Conservation (phyloP, 2,329 filamentous ascomycete species). For the Erysiphe neolycopersici region DNA sequence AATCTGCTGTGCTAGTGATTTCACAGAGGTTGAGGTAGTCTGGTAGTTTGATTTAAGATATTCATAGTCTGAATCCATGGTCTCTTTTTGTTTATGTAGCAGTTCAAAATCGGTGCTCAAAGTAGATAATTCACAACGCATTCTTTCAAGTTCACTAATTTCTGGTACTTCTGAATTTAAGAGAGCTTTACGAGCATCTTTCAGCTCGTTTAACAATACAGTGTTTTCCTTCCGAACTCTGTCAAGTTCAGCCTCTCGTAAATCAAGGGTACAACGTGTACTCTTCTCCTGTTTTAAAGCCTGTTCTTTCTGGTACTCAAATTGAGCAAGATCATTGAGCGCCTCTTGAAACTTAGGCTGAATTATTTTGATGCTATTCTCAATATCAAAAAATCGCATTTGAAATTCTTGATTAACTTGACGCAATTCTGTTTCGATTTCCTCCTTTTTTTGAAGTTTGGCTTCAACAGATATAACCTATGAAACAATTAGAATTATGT, state of each 20-base stretch:
- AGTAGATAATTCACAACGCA: slow-evolving; percentile 15
- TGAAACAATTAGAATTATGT: no score
- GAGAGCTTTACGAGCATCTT: slow-evolving; percentile 3
- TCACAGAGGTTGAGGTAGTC: slow-evolving; percentile 6
- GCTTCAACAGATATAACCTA: slow-evolving; percentile 16
- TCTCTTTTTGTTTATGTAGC: slow-evolving; percentile 5
- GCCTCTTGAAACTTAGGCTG: slow-evolving; percentile 23
- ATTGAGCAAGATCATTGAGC: slow-evolving; percentile 24
- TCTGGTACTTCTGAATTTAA: slow-evolving; percentile 15
- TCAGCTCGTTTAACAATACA: slow-evolving; percentile 9
- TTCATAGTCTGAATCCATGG: slow-evolving; percentile 8
- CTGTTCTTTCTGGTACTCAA: slow-evolving; percentile 16
- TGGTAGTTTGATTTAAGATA: slow-evolving; percentile 11
- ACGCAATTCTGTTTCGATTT: slow-evolving; percentile 16
- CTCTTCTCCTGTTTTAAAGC: slow-evolving; percentile 2
- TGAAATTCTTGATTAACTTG: slow-evolving; percentile 20
- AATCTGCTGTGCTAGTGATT: slow-evolving; percentile 5
- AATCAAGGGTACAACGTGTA: background rate
- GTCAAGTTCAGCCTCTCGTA: slow-evolving; percentile 3
- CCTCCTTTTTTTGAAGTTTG: slow-evolving; percentile 6
- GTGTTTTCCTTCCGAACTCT: slow-evolving; percentile 10
- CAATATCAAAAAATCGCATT: slow-evolving; percentile 19
- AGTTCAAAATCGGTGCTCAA: slow-evolving; percentile 6
- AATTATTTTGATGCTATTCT: slow-evolving; percentile 19
- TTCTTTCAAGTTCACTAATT: slow-evolving; percentile 16